These are phyloP conservation scores for Emericellopsis atlantica DNA, from an alignment of 2,329 filamentous ascomycete genomes.

Conservation along the genomic window DNA sequence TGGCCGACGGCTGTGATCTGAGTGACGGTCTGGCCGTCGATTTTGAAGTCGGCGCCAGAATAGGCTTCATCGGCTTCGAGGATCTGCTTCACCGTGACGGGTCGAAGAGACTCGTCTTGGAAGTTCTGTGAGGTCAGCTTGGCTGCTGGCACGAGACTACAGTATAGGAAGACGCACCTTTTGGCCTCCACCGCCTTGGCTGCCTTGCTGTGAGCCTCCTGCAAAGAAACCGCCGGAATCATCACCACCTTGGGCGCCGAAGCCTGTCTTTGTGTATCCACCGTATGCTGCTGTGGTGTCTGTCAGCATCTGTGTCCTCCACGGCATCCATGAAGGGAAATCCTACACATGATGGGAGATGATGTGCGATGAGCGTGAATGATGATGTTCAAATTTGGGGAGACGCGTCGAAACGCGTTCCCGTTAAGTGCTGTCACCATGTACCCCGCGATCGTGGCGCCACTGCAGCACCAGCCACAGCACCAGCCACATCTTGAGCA, in stretches of 20 bases:
- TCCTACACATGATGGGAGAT: slow-evolving; percentile 19
- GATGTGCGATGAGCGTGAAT: slow-evolving; percentile 2
- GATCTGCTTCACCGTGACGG: slow-evolving; percentile 92
- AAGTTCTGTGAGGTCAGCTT: slow-evolving; percentile 33
- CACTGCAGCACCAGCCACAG: not conserved
- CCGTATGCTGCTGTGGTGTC: slow-evolving; percentile 31
- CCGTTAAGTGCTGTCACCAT: not conserved
- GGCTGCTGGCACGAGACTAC: not conserved
- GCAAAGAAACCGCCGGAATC: slow-evolving; percentile 51
- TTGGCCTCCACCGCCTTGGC: slow-evolving; percentile 30
- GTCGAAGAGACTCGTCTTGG: slow-evolving; percentile 76
- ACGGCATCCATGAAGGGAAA: not conserved
- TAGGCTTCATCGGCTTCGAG: slow-evolving; percentile 69
- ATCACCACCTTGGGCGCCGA: slow-evolving; percentile 43
- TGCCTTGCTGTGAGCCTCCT: slow-evolving; percentile 45
- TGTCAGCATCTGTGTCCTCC: slow-evolving; percentile 4
- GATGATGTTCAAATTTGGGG: slow-evolving; percentile 2
- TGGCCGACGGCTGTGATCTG: slow-evolving; percentile 77
- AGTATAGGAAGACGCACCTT: slow-evolving; percentile 21
- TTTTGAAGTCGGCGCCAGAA: slow-evolving; percentile 62
- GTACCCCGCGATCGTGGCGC: slow-evolving; percentile 6
- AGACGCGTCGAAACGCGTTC: slow-evolving; percentile 7
- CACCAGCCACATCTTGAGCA: not conserved
- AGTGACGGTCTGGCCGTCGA: slow-evolving; percentile 64
- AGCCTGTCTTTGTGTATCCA: slow-evolving; percentile 30